Evolutionary conservation across 1,284 basidiomycete genomes (phyloP).

Genomic region (Ustilago bromivora): DNA sequence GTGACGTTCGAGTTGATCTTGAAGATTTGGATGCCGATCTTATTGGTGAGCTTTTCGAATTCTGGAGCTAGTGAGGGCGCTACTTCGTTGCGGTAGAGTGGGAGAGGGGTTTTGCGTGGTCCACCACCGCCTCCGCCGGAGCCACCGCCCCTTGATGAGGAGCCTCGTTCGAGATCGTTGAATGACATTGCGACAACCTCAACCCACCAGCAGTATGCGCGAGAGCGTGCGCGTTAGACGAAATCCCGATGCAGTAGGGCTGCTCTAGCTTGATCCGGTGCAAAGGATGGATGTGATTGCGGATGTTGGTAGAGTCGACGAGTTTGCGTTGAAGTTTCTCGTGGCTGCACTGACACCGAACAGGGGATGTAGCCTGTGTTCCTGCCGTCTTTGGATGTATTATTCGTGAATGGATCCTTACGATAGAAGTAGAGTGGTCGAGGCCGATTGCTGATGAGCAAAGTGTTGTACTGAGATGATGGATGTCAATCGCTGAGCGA

Average conservation of each 20-base stretch:
- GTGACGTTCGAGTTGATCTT: conserved; percentile 98
- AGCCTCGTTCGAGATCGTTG: conserved; percentile 72
- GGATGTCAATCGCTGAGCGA: conserved; percentile 10
- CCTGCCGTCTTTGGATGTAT: background rate
- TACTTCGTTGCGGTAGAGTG: conserved; percentile 43
- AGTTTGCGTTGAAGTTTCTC: background rate
- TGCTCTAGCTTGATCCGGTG: background rate
- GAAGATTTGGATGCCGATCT: conserved; percentile 93
- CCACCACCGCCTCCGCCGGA: conserved; percentile 26
- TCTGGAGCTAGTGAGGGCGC: conserved; percentile 38
- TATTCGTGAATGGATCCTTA: background rate
- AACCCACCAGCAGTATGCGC: background rate
- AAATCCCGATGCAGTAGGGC: background rate
- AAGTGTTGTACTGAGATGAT: conserved; percentile 4
- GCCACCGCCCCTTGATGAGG: conserved; percentile 22
- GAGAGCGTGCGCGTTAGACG: too few species aligned
- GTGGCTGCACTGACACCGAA: background rate
- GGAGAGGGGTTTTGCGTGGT: conserved; percentile 50
- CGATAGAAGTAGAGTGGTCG: background rate
- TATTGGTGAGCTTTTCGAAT: conserved; percentile 83
- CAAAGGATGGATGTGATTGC: background rate
- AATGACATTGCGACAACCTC: conserved; percentile 70
- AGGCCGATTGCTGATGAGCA: background rate
- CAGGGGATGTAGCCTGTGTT: too few species aligned
- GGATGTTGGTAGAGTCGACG: background rate